Percentiles rank a stretch among this genome's conserved stretches.
Evolutionary conservation across 2,329 filamentous ascomycete species (phyloP).

Genomic region (Amphichorda felina): DNA sequence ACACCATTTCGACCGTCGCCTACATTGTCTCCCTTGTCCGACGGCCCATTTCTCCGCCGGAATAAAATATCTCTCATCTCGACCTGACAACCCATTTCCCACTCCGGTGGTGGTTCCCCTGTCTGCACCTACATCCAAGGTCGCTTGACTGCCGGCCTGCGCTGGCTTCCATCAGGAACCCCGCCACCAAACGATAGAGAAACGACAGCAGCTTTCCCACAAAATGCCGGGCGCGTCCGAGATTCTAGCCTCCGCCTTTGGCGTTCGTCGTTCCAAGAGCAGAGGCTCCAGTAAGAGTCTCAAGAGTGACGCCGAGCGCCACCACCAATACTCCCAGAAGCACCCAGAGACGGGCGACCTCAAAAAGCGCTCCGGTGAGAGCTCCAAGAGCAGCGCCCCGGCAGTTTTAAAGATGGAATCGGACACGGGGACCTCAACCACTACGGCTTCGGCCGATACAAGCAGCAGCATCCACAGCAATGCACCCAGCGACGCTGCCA

Average conservation of each 20-base stretch:
- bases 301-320: background rate
- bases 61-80: no score
- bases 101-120: no score
- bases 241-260: slow-evolving; percentile 20
- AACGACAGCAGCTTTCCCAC: no score
- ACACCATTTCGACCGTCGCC: no score
- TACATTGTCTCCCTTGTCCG: no score
- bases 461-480: background rate
- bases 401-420: no score
- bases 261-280: slow-evolving; percentile 15
- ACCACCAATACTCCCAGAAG: slow-evolving; percentile 1
- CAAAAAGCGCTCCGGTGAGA: background rate
- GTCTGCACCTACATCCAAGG: no score
- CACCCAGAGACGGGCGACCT: background rate
- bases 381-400: background rate
- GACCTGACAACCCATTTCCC: no score
- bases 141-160: no score
- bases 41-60: no score
- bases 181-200: no score
- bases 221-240: slow-evolving; percentile 16
- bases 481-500: background rate
- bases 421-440: background rate
- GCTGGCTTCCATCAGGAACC: no score
- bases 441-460: background rate
- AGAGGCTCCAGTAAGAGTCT: slow-evolving; percentile 10